phyloP scores from a whole-genome alignment of 2,329 filamentous ascomycete species.

The Berkeleyomyces basicola region DNA sequence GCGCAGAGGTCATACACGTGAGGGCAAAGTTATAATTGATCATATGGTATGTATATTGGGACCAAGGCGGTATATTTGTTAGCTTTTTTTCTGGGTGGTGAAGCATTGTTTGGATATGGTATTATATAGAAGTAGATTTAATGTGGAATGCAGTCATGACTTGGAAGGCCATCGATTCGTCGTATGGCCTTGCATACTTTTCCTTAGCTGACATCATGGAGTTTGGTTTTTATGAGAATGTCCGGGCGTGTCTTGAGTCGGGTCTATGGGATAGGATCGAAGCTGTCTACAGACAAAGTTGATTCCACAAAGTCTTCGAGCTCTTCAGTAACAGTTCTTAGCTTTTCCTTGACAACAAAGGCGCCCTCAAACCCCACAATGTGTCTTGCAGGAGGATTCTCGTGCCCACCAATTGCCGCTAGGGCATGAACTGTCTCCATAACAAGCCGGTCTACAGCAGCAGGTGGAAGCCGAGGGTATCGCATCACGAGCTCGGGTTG shows the following conservation, averaged over 20 bases:
- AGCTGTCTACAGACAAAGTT: conserved; percentile 60
- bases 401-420: conserved; percentile 81
- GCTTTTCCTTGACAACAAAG: conserved; percentile 78
- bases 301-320: conserved; percentile 90
- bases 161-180: not conserved
- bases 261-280: not conserved
- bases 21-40: conserved; percentile 28
- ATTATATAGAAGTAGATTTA: not conserved
- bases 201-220: not conserved
- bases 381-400: conserved; percentile 85
- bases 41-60: conserved; percentile 11
- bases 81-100: not conserved
- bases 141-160: not conserved
- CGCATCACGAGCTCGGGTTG: conserved; percentile 38
- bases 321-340: conserved; percentile 92
- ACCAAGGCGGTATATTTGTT: not conserved
- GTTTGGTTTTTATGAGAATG: not conserved
- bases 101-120: not conserved
- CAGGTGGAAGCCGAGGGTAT: conserved; percentile 55
- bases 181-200: not conserved
- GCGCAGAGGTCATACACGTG: conserved; percentile 39
- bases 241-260: not conserved
- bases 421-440: conserved; percentile 83
- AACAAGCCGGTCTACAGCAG: conserved; percentile 56
- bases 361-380: conserved; percentile 87